phyloP scores from a whole-genome alignment of 2,329 filamentous ascomycete species.

The Colletotrichum sidae region DNA sequence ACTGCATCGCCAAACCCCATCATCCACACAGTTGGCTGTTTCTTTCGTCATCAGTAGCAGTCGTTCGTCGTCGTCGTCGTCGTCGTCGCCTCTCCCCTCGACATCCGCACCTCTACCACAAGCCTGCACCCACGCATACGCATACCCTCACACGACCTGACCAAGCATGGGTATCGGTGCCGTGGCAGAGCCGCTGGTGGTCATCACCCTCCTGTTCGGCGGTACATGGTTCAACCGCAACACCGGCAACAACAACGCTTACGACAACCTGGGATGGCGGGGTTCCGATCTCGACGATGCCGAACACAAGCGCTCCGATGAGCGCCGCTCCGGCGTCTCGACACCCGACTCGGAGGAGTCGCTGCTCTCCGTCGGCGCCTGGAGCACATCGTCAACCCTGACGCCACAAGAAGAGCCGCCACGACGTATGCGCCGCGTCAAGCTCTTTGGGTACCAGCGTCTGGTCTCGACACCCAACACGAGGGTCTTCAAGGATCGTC shows the following conservation, averaged over 20 bases:
- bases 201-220: conserved; percentile 56
- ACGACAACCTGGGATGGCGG: conserved; percentile 37
- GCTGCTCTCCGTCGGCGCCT: conserved; percentile 30
- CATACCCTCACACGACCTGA: not conserved
- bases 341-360: conserved; percentile 35
- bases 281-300: conserved; percentile 22
- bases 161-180: conserved; percentile 53
- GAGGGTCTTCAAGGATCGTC: conserved; percentile 66
- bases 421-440: conserved; percentile 48
- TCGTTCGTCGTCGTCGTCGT: not conserved
- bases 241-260: conserved; percentile 47
- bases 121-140: not conserved
- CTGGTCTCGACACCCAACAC: conserved; percentile 72
- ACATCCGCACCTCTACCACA: not conserved
- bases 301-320: conserved; percentile 51
- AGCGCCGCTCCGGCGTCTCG: conserved; percentile 34
- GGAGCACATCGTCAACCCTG: conserved; percentile 43
- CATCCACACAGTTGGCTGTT: conserved; percentile 9
- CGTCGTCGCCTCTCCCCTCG: not conserved
- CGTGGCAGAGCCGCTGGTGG: conserved; percentile 55
- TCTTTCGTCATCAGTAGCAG: conserved; percentile 9
- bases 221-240: conserved; percentile 58
- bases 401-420: conserved; percentile 43
- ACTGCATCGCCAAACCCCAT: not conserved
- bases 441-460: conserved; percentile 44